Evolutionary conservation across 441 rosid species (phyloP).

Genomic region (Jatropha multifida): DNA sequence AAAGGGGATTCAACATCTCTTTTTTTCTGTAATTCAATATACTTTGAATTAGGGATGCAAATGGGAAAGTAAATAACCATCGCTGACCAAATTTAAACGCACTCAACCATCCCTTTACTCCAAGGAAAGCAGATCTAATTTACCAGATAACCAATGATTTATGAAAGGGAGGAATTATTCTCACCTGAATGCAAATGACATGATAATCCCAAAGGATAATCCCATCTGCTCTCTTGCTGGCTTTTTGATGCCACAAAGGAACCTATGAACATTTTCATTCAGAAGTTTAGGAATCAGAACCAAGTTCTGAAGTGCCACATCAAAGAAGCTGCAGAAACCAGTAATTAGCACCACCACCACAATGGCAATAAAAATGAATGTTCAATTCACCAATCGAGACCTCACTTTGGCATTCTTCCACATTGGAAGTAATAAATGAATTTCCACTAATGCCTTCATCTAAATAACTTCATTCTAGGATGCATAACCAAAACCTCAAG

Average conservation of each 20-base stretch:
- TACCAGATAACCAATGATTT: not conserved
- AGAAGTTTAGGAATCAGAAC: slow-evolving; percentile 5
- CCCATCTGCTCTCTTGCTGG: slow-evolving; percentile 77
- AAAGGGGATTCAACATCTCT: slow-evolving; percentile 38
- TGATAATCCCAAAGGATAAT: slow-evolving; percentile 84
- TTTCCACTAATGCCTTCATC: not conserved
- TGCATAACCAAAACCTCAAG: not conserved
- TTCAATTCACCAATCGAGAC: not conserved
- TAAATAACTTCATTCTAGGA: not conserved
- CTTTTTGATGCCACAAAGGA: slow-evolving; percentile 91
- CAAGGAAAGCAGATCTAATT: not conserved
- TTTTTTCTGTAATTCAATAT: slow-evolving; percentile 43
- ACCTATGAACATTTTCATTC: slow-evolving; percentile 38
- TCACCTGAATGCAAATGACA: slow-evolving; percentile 77
- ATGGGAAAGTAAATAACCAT: not conserved
- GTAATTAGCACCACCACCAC: not conserved
- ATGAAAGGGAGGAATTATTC: not conserved
- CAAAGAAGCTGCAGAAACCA: not conserved
- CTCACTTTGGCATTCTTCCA: not conserved
- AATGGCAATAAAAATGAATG: not conserved
- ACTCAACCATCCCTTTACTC: not conserved
- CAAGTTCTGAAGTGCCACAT: not conserved
- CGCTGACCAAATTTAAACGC: slow-evolving; percentile 6
- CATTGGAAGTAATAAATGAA: not conserved
- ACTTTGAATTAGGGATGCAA: not conserved